Evolutionary conservation across 116 monocot genomes (phyloP).

Genomic region (Papilionanthe hybrid): DNA sequence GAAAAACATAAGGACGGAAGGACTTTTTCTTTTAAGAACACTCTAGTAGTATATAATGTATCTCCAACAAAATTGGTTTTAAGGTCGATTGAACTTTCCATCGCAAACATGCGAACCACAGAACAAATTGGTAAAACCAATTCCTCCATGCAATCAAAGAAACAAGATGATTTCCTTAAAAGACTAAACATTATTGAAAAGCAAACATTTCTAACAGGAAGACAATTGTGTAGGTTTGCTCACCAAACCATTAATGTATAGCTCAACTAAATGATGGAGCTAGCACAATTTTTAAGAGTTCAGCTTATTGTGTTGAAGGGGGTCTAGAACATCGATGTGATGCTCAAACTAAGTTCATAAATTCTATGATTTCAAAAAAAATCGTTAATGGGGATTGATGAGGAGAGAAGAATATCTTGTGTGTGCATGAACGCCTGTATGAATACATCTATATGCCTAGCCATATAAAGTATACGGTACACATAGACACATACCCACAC

Average conservation of each 20-base stretch:
- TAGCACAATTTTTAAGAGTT: neutral
- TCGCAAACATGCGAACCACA: neutral
- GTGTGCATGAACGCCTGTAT: neutral
- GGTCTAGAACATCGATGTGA: neutral
- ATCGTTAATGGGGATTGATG: neutral
- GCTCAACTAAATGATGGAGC: neutral
- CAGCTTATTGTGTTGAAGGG: neutral
- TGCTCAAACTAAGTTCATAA: neutral
- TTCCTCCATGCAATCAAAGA: neutral
- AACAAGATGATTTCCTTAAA: constrained; percentile 1
- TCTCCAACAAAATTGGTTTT: neutral
- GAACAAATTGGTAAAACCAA: neutral
- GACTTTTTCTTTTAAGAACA: neutral
- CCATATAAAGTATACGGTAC: too few relatives aligned
- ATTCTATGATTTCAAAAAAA: neutral
- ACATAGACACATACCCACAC: too few relatives aligned
- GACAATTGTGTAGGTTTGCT: neutral
- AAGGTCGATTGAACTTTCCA: neutral
- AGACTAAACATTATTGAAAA: neutral
- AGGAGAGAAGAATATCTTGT: neutral
- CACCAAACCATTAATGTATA: neutral
- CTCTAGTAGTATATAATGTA: neutral
- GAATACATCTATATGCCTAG: too few relatives aligned
- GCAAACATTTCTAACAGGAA: neutral
- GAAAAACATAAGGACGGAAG: neutral